phyloP scores from a whole-genome alignment of 2,329 filamentous ascomycete species.

The Sphaerulina vaccinii region DNA sequence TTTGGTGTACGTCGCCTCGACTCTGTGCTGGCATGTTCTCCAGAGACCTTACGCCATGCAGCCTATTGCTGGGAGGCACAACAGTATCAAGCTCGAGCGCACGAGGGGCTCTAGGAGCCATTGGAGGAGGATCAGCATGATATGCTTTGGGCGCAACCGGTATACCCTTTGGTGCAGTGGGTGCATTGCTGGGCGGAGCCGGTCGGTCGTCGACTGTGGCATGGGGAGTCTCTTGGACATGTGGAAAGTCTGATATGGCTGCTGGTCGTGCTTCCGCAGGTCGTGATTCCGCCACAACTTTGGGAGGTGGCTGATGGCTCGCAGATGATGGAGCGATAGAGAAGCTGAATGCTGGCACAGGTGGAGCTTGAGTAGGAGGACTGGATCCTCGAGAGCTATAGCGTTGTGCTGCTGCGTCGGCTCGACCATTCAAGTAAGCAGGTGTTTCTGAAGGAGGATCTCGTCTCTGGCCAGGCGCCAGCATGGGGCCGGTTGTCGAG shows the following conservation, averaged over 20 bases:
- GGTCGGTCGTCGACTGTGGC: slow-evolving; percentile 18
- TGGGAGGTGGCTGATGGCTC: slow-evolving; percentile 24
- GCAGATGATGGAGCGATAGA: slow-evolving; percentile 34
- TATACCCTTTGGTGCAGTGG: slow-evolving; percentile 41
- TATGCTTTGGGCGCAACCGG: slow-evolving; percentile 41
- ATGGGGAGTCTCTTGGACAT: slow-evolving; percentile 9
- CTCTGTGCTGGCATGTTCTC: slow-evolving; percentile 29
- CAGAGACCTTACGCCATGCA: slow-evolving; percentile 34
- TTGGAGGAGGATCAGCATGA: slow-evolving; percentile 30
- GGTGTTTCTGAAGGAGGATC: slow-evolving; percentile 43
- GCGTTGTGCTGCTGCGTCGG: slow-evolving; percentile 47
- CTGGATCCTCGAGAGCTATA: slow-evolving; percentile 50
- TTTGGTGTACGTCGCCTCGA: slow-evolving; percentile 2
- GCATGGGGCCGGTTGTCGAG: slow-evolving; percentile 19
- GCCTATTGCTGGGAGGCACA: slow-evolving; percentile 25
- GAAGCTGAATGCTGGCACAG: slow-evolving; percentile 54
- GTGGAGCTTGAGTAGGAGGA: slow-evolving; percentile 54
- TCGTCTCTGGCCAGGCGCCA: slow-evolving; percentile 27
- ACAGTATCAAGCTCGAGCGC: slow-evolving; percentile 30
- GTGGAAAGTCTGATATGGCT: slow-evolving; percentile 2
- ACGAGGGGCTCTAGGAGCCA: slow-evolving; percentile 37
- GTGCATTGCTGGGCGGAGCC: slow-evolving; percentile 27
- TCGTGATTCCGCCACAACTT: slow-evolving; percentile 4
- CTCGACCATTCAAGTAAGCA: slow-evolving; percentile 47
- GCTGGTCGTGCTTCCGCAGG: slow-evolving; percentile 6